A percentile compares a stretch with the other conserved stretches of the same genome.
phyloP scores from a whole-genome alignment of 1,284 basidiomycete genomes.

The Inonotus hispidus region DNA sequence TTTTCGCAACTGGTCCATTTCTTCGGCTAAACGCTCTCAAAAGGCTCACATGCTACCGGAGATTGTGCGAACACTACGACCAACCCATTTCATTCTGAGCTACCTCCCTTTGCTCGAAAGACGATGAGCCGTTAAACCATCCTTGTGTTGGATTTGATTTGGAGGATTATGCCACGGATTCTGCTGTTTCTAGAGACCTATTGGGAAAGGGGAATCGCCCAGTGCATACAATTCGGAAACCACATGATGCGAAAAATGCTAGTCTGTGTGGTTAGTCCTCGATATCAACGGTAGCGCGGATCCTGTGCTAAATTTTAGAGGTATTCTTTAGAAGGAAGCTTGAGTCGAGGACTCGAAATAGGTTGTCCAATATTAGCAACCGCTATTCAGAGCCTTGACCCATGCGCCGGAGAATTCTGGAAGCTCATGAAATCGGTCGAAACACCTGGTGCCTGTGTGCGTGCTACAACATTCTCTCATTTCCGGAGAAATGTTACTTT shows the following conservation, averaged over 20 bases:
- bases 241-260: conserved; percentile 18
- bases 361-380: neutral
- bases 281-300: neutral
- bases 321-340: neutral
- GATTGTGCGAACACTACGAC: too few relatives aligned
- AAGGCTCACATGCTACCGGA: too few relatives aligned
- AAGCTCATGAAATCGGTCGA: neutral
- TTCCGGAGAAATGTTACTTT: neutral
- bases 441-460: neutral
- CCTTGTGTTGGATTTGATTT: too few relatives aligned
- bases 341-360: neutral
- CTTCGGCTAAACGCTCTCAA: too few relatives aligned
- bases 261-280: neutral
- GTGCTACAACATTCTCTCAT: neutral
- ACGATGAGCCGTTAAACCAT: too few relatives aligned
- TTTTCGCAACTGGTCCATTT: too few relatives aligned
- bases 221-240: neutral
- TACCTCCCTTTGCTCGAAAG: too few relatives aligned
- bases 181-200: too few relatives aligned
- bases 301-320: conserved; percentile 1
- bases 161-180: too few relatives aligned
- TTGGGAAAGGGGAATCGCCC: neutral
- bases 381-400: neutral
- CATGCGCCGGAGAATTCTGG: neutral
- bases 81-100: too few relatives aligned